A percentile compares a stretch with the other conserved stretches of the same genome.
phyloP scores from a whole-genome alignment of 208 protist species.

The Leishmania mexicana region DNA sequence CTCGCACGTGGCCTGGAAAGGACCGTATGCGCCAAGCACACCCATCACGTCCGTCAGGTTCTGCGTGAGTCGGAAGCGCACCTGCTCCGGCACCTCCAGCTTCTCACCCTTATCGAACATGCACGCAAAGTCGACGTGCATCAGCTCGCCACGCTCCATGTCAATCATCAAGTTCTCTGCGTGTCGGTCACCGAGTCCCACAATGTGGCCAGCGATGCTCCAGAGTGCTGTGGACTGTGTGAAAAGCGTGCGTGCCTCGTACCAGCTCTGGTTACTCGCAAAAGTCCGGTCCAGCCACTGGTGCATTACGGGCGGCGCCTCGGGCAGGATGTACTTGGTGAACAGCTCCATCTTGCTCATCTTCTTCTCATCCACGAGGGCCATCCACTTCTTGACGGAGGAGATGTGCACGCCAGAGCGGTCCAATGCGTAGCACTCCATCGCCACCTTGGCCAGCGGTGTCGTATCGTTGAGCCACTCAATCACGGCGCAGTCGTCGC shows the following conservation, averaged over 20 bases:
- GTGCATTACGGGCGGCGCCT: conserved; percentile 90
- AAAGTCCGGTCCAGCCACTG: conserved; percentile 94
- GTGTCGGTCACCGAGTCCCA: conserved; percentile 95
- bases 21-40: conserved; percentile 91
- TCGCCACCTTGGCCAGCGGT: conserved; percentile 80
- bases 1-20: conserved; percentile 89
- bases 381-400: conserved; percentile 71
- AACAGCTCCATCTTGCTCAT: conserved; percentile 76
- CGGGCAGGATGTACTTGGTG: conserved; percentile 75
- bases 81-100: conserved; percentile 93
- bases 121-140: conserved; percentile 96
- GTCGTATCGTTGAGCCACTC: conserved; percentile 95
- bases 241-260: conserved; percentile 84
- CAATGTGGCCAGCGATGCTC: conserved; percentile 96
- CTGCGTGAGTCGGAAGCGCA: conserved; percentile 97
- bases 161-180: conserved; percentile 97
- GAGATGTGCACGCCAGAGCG: conserved; percentile 62
- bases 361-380: conserved; percentile 60
- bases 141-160: conserved; percentile 73
- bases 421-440: conserved; percentile 76
- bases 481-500: conserved; percentile 93
- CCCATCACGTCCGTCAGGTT: conserved; percentile 97
- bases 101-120: conserved; percentile 97
- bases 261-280: conserved; percentile 88
- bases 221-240: conserved; percentile 91